These are phyloP conservation scores for Blastobotrys apis DNA, from an alignment of 1,139 yeast genomes.

Conservation along the genomic window DNA sequence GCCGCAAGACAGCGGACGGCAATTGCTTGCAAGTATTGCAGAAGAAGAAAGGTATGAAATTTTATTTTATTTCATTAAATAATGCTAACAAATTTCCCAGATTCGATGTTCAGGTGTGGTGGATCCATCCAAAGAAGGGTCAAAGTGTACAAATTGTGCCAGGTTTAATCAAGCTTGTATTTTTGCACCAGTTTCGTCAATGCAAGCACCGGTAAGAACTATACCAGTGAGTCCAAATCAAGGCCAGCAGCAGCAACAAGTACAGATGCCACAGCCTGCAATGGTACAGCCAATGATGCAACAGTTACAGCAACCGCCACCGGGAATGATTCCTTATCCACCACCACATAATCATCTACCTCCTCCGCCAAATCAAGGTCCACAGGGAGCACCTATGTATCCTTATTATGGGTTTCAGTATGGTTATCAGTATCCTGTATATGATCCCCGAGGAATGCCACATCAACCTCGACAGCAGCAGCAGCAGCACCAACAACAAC, in stretches of 20 bases:
- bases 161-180: conserved; percentile 35
- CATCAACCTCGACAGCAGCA: not conserved
- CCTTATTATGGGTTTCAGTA: conserved; percentile 3
- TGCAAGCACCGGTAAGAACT: conserved; percentile 26
- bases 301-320: conserved; percentile 15
- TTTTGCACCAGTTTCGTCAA: conserved; percentile 36
- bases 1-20: conserved; percentile 16
- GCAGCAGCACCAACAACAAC: not conserved
- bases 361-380: conserved; percentile 4
- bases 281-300: not conserved
- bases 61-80: not conserved
- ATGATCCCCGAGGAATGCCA: too few relatives aligned
- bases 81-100: conserved; percentile 14
- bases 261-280: not conserved
- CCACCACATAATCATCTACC: conserved; percentile 4
- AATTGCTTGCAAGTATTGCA: conserved; percentile 16
- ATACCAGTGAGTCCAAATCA: conserved; percentile 17
- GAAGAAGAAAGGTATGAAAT: conserved; percentile 14
- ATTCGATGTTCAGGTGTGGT: conserved; percentile 37
- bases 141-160: conserved; percentile 34
- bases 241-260: not conserved
- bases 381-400: conserved; percentile 2
- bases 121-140: conserved; percentile 25
- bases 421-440: conserved; percentile 10
- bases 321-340: conserved; percentile 8